These are phyloP conservation scores for Emmonsiellopsis sp. DNA, from an alignment of 2,329 filamentous ascomycete genomes.

Conservation along the genomic window DNA sequence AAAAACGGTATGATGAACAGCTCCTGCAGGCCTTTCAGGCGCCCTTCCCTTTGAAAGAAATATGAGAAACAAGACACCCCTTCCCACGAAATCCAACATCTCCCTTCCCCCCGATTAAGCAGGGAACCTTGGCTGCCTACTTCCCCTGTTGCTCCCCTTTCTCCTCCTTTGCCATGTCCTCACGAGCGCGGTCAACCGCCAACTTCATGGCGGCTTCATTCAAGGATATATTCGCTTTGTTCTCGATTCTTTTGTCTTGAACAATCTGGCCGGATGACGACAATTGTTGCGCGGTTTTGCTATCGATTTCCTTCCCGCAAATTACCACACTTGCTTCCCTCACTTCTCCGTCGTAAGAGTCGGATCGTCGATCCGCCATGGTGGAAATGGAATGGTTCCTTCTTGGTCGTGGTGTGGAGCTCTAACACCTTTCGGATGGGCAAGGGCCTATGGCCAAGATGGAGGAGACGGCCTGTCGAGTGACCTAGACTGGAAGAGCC, in stretches of 20 bases:
- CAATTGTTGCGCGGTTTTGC: slow-evolving; percentile 3
- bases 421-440: background rate
- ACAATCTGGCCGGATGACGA: slow-evolving; percentile 3
- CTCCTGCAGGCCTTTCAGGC: slow-evolving; percentile 7
- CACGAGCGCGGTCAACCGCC: background rate
- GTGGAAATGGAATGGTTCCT: background rate
- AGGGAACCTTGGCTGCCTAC: no score
- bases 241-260: slow-evolving; percentile 5
- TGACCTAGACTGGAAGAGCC: background rate
- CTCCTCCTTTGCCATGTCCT: background rate
- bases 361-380: slow-evolving; percentile 2
- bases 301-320: slow-evolving; percentile 2
- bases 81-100: background rate
- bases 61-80: background rate
- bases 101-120: no score
- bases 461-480: background rate
- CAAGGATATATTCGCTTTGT: slow-evolving; percentile 2
- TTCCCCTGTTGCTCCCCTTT: background rate
- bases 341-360: slow-evolving; percentile 5
- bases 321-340: background rate
- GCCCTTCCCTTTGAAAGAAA: background rate
- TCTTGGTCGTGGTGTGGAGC: background rate
- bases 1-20: slow-evolving; percentile 11
- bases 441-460: no score
- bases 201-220: background rate